Evolutionary conservation across 2,329 filamentous ascomycete species (phyloP), one percentile per base, ranked within the genome.

Genomic region (Parascedosporium putredinis): DNA sequence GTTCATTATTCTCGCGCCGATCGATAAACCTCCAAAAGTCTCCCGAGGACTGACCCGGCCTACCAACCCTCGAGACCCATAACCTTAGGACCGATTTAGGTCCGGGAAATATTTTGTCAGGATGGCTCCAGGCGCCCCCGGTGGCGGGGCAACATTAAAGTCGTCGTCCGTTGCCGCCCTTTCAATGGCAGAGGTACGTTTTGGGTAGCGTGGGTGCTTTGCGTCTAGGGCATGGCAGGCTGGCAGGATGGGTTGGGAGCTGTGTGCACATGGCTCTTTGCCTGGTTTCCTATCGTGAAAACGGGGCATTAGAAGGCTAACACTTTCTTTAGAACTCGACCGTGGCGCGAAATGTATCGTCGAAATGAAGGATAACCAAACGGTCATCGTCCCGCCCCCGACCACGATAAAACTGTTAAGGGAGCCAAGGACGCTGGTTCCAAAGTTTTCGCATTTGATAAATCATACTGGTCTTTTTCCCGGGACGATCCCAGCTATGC

Each of bases 101-200:
- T 43, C 34, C 47, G 18, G 23, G 31, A 49, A 6, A 25, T 9
- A 45, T 27, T 20, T 18, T 16, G 25, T 16, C 47, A 49, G 22
- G 23, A 43, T 43, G 36, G 49, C 43, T 27, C 49, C 45, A 12
- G 29, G 27, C 27, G 29, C 23, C 22, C 24, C 73, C 54, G 72
- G 78, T 59, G 87, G 87, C 62, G 89, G 86, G 90, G 93, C 64
- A 98, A 98, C 65, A 98, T 98, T 69, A 98, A 98, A 83, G 93
- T 98, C 73, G 93, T 98, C 75, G 93, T 98, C 74, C 83, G 93
- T 72, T 84, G 86, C 60, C 82, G 93, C 65, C 93, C 93, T 47
- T 98, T 98, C 73, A 98, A 98, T 68, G 83, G 81, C 62, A 83
- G 90, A 91, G 88, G 89, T 91, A 75, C 52, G n/a, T n/a, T n/a